Percentiles rank a stretch among this genome's conserved stretches.
These are phyloP conservation scores for Tuctoria greenei DNA, from an alignment of 176 grass and related monocot species.

Conservation along the genomic window DNA sequence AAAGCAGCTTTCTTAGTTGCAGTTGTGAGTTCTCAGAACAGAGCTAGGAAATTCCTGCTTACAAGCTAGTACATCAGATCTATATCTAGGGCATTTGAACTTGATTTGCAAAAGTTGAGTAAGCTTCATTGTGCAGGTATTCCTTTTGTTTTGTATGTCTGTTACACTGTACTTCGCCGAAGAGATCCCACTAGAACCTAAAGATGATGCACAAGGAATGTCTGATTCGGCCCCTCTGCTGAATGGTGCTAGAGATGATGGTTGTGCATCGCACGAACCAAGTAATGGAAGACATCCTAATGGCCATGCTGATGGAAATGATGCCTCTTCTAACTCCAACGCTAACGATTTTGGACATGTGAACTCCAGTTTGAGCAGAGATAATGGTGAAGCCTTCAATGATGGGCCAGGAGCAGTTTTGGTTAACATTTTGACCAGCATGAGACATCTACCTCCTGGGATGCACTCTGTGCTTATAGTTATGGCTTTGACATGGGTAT, in stretches of 20 bases:
- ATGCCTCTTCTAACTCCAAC: constrained; percentile 32
- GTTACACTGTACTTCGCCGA: constrained; percentile 97
- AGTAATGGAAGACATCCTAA: constrained; percentile 48
- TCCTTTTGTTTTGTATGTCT: constrained; percentile 83
- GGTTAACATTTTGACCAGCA: constrained; percentile 92
- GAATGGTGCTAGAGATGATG: constrained; percentile 56
- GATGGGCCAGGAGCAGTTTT: constrained; percentile 92
- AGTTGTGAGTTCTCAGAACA: constrained; percentile 69
- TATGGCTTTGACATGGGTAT: constrained; percentile 98
- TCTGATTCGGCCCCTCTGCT: constrained; percentile 94
- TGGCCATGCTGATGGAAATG: constrained; percentile 36
- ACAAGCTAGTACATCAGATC: neutral
- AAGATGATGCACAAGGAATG: constrained; percentile 37
- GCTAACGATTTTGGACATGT: constrained; percentile 38
- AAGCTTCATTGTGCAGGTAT: constrained; percentile 65
- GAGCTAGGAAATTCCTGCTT: neutral
- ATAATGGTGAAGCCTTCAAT: constrained; percentile 55
- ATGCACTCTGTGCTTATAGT: constrained; percentile 97
- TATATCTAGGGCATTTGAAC: neutral
- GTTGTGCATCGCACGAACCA: constrained; percentile 40
- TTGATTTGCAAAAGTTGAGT: constrained; percentile 9
- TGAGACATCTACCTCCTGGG: constrained; percentile 89
- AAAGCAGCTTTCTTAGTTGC: constrained; percentile 97
- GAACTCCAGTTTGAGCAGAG: constrained; percentile 40
- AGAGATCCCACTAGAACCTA: constrained; percentile 68